Conservation (phyloP, 176 grass and related monocot genomes). For the Hsuehochloa calcarea region DNA sequence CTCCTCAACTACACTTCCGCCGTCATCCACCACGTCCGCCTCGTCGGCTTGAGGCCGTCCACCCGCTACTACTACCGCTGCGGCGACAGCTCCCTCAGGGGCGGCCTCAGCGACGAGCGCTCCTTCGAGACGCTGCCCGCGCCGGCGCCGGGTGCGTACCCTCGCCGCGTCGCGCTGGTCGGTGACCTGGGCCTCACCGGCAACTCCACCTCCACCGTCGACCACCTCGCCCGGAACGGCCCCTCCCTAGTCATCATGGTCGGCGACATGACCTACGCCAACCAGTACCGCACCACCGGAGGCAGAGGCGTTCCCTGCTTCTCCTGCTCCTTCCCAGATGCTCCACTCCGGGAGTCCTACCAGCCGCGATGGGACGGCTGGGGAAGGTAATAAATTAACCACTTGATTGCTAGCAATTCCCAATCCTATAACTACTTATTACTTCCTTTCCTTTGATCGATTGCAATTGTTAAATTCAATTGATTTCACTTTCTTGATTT, state of each 20-base stretch:
- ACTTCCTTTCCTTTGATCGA: neutral
- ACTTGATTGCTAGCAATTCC: too few relatives aligned
- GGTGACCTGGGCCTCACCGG: constrained; percentile 39
- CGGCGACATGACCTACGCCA: constrained; percentile 78
- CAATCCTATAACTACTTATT: neutral
- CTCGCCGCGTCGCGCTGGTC: constrained; percentile 34
- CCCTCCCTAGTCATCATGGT: constrained; percentile 72
- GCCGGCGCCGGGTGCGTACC: constrained; percentile 34
- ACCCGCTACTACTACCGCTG: constrained; percentile 86
- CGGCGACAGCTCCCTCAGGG: constrained; percentile 54
- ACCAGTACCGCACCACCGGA: constrained; percentile 84
- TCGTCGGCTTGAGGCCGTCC: constrained; percentile 43
- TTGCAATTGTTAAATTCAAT: neutral
- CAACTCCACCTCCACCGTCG: constrained; percentile 85
- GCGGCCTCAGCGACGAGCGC: constrained; percentile 53
- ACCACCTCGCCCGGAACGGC: constrained; percentile 67
- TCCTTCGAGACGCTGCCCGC: constrained; percentile 67
- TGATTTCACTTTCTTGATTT: neutral
- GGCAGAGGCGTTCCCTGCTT: constrained; percentile 75
- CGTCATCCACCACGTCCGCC: constrained; percentile 79
- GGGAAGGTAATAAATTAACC: constrained; percentile 47
- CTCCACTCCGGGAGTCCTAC: constrained; percentile 77
- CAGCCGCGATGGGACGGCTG: constrained; percentile 87
- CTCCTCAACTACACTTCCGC: constrained; percentile 88
- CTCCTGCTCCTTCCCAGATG: constrained; percentile 77